Evolutionary conservation across 768 basidiomycete genomes (phyloP).

Genomic region (Podaxis sp.): DNA sequence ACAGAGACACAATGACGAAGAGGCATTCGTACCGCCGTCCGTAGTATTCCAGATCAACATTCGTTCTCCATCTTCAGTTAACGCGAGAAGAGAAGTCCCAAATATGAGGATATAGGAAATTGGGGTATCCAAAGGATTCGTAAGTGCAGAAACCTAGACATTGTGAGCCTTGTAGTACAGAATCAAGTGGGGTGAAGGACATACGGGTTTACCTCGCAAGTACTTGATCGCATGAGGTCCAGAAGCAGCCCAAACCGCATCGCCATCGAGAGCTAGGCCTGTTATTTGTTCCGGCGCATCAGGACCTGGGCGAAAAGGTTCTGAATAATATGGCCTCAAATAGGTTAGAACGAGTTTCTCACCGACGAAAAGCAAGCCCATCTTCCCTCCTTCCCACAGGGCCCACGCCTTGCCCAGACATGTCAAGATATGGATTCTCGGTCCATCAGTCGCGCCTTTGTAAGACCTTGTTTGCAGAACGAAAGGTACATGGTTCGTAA

Average conservation of each 20-base stretch:
- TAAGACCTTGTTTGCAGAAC: conserved; percentile 79
- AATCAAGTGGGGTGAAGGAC: neutral
- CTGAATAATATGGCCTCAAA: neutral
- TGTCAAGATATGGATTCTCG: conserved; percentile 78
- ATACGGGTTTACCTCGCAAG: conserved; percentile 82
- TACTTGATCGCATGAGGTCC: conserved; percentile 73
- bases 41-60: conserved; percentile 76
- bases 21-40: conserved; percentile 44
- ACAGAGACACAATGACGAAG: neutral
- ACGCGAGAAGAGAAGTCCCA: conserved; percentile 72
- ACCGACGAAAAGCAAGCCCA: conserved; percentile 93
- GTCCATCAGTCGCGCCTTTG: conserved; percentile 82
- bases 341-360: conserved; percentile 32
- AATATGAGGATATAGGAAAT: conserved; percentile 73
- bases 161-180: neutral
- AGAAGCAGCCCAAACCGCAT: conserved; percentile 79
- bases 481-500: conserved; percentile 90
- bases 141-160: conserved; percentile 47
- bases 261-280: conserved; percentile 75
- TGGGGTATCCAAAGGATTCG: conserved; percentile 58
- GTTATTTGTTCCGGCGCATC: conserved; percentile 71
- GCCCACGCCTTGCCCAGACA: conserved; percentile 91
- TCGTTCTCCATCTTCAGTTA: conserved; percentile 73
- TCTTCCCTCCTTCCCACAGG: conserved; percentile 93
- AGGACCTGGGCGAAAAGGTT: conserved; percentile 56